Conservation (phyloP, 306 rosid genomes). For the Ormosia emarginata region DNA sequence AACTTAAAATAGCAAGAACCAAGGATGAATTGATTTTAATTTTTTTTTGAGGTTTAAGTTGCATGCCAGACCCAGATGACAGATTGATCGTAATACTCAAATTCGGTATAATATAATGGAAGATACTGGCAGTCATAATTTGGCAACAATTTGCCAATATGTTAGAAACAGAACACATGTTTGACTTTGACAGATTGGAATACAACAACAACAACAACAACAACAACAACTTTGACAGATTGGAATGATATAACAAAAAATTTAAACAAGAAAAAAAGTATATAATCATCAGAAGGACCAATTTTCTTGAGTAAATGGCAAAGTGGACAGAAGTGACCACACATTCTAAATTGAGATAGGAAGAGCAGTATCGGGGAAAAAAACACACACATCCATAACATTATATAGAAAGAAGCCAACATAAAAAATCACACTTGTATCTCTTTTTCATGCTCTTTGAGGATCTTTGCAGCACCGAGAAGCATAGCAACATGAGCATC, state of each 20-base stretch:
- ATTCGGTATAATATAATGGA: background rate
- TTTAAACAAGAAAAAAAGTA: too few relatives aligned
- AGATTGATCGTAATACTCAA: background rate
- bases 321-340: background rate
- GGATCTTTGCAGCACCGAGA: slow-evolving; percentile 84
- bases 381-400: background rate
- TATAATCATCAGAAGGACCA: background rate
- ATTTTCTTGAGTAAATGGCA: background rate
- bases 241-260: background rate
- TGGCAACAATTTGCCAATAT: background rate
- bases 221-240: background rate
- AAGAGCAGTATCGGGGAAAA: background rate
- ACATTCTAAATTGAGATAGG: background rate
- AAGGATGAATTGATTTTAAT: background rate
- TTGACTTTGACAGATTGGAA: background rate
- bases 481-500: slow-evolving; percentile 82
- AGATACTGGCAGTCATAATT: background rate
- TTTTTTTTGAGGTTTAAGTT: background rate
- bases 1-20: background rate
- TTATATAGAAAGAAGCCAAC: background rate
- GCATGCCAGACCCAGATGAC: background rate
- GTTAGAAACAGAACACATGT: background rate
- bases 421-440: slow-evolving; percentile 15
- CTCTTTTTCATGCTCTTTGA: slow-evolving; percentile 62
- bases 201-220: too few relatives aligned